Conservation (phyloP, 257 asterid genomes). For the Jasminum sambac region DNA sequence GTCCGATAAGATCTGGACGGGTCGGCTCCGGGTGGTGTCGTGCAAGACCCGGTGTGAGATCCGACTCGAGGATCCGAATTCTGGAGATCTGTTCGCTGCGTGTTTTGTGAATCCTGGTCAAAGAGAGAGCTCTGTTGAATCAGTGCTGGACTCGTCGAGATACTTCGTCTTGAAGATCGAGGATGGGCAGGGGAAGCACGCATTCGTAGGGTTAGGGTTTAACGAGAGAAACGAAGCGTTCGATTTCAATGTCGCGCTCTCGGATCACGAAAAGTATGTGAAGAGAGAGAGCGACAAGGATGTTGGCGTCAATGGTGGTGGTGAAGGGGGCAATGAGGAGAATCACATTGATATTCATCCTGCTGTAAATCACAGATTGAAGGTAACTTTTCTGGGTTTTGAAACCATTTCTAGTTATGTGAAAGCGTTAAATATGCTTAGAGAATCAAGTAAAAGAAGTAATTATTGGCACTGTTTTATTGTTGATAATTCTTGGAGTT, state of each 20-base stretch:
- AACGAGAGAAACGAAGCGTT: slow-evolving; percentile 86
- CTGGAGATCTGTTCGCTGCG: slow-evolving; percentile 96
- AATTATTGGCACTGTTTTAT: not conserved
- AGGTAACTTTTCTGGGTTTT: slow-evolving; percentile 28
- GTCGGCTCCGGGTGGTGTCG: slow-evolving; percentile 86
- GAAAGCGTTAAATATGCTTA: not conserved
- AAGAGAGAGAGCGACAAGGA: slow-evolving; percentile 45
- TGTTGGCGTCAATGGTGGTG: slow-evolving; percentile 17
- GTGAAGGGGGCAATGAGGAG: slow-evolving; percentile 38
- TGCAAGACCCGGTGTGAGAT: slow-evolving; percentile 85
- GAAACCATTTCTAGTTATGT: not conserved
- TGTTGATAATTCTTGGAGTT: not conserved
- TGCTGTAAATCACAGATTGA: slow-evolving; percentile 54
- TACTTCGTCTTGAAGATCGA: slow-evolving; percentile 90
- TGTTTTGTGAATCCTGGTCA: slow-evolving; percentile 87
- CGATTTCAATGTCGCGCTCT: slow-evolving; percentile 54
- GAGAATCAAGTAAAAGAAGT: not conserved
- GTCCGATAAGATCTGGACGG: slow-evolving; percentile 98
- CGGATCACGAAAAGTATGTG: slow-evolving; percentile 52
- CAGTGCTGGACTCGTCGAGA: slow-evolving; percentile 88
- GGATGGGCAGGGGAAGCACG: slow-evolving; percentile 91
- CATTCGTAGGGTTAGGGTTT: slow-evolving; percentile 87
- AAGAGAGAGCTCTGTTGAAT: slow-evolving; percentile 83
- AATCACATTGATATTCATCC: slow-evolving; percentile 49
- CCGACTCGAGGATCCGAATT: slow-evolving; percentile 87